Evolutionary conservation across 192 early-diverging fungal genomes (phyloP).

Genomic region (Hyaloraphidium curvatum): DNA sequence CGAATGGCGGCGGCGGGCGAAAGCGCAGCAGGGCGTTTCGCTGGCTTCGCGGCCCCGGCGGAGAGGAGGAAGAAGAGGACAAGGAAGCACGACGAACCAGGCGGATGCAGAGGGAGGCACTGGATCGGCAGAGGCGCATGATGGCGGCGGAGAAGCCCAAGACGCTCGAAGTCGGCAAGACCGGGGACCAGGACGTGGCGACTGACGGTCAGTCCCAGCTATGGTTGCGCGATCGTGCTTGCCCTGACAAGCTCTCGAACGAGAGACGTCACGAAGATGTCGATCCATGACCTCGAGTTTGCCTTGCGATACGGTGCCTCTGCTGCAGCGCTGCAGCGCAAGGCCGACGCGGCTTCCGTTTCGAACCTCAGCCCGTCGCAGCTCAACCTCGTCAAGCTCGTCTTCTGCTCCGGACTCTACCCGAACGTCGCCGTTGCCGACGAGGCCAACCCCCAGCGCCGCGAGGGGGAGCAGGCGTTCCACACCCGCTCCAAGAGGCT

Average conservation of each 20-base stretch:
- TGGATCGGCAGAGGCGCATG: slow-evolving; percentile 20
- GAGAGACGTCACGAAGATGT: slow-evolving; percentile 12
- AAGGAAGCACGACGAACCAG: slow-evolving; percentile 11
- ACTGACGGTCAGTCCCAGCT: not conserved
- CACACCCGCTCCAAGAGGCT: slow-evolving; percentile 39
- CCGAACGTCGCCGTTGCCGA: slow-evolving; percentile 43
- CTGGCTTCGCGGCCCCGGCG: too few species aligned
- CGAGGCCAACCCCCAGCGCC: slow-evolving; percentile 34
- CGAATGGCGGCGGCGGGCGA: not conserved
- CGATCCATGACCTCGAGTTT: slow-evolving; percentile 42
- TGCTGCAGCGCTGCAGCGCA: slow-evolving; percentile 13
- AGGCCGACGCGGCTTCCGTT: slow-evolving; percentile 17
- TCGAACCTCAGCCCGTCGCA: slow-evolving; percentile 13
- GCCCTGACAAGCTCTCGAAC: not conserved
- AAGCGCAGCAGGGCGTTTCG: too few species aligned
- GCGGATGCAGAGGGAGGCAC: slow-evolving; percentile 13
- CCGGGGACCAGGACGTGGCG: slow-evolving; percentile 13
- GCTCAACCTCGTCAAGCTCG: slow-evolving; percentile 32
- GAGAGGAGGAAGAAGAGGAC: slow-evolving; percentile 15
- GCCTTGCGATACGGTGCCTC: slow-evolving; percentile 27
- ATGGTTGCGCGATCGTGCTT: not conserved
- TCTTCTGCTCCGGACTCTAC: slow-evolving; percentile 41
- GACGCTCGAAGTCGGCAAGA: slow-evolving; percentile 16
- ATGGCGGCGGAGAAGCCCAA: slow-evolving; percentile 17
- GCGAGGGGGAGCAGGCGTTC: slow-evolving; percentile 28